Conservation (phyloP, 305 asterid species). For the Fraxinus ornus region DNA sequence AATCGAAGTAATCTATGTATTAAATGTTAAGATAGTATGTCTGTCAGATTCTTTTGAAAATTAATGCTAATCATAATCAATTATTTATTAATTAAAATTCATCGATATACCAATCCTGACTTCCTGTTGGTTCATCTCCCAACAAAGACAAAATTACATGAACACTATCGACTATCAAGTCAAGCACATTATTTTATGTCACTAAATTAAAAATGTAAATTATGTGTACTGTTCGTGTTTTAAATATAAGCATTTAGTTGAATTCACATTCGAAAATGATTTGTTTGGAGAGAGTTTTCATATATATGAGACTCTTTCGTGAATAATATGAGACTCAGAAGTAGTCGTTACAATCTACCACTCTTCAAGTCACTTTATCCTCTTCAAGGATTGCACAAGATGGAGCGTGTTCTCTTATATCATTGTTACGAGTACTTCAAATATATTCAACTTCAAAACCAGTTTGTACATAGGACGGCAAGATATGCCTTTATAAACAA, state of each 20-base stretch:
- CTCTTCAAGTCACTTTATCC: not conserved
- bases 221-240: not conserved
- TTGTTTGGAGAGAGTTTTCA: not conserved
- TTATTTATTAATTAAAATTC: not conserved
- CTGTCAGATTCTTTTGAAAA: conserved; percentile 52
- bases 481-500: not conserved
- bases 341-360: not conserved
- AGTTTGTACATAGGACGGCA: not conserved
- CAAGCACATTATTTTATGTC: not conserved
- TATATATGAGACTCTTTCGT: not conserved
- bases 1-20: conserved; percentile 30
- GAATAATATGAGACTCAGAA: not conserved
- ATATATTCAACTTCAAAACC: not conserved
- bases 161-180: not conserved
- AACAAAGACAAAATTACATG: not conserved
- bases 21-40: conserved; percentile 59
- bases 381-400: not conserved
- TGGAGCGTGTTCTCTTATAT: not conserved
- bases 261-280: not conserved
- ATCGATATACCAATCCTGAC: not conserved
- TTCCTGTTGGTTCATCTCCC: not conserved
- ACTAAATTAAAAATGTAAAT: not conserved
- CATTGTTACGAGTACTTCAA: not conserved
- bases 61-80: conserved; percentile 25
- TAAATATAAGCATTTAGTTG: not conserved